Evolutionary conservation across 306 rosid genomes (phyloP).

Genomic region (Cucumis hystrix): DNA sequence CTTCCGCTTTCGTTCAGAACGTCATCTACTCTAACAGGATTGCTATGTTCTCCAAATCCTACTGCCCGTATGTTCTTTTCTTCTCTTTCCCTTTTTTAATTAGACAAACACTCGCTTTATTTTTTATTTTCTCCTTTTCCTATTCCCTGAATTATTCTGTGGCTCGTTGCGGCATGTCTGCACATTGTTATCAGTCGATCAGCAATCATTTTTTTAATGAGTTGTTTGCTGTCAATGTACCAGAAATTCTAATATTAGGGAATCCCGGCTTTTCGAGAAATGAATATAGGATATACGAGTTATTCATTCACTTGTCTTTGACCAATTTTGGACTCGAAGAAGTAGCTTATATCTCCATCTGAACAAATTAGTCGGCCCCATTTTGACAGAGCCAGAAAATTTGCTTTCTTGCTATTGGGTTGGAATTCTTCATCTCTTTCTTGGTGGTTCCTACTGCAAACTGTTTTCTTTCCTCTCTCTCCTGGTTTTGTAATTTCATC

Average conservation of each 20-base stretch:
- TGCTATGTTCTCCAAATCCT: slow-evolving; percentile 79
- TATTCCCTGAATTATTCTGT: background rate
- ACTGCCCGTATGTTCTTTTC: slow-evolving; percentile 52
- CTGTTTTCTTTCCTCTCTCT: background rate
- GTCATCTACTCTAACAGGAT: slow-evolving; percentile 68
- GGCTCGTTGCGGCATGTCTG: background rate
- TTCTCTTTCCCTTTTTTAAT: background rate
- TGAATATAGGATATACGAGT: background rate
- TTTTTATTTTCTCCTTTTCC: background rate
- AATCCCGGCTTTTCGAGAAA: background rate
- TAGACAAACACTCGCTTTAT: background rate
- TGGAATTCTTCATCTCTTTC: no score
- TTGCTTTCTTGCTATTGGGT: no score
- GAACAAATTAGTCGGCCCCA: no score
- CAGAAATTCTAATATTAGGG: background rate
- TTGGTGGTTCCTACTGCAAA: background rate
- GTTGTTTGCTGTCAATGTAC: background rate
- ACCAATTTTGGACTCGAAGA: no score
- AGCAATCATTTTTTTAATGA: background rate
- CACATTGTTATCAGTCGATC: background rate
- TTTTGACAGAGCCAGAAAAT: no score
- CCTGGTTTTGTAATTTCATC: background rate
- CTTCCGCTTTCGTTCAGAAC: slow-evolving; percentile 72
- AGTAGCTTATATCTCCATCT: no score
- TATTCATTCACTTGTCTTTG: no score